Base-by-base conservation (phyloP, 345 rosid species). In the Heritiera littoralis region DNA sequence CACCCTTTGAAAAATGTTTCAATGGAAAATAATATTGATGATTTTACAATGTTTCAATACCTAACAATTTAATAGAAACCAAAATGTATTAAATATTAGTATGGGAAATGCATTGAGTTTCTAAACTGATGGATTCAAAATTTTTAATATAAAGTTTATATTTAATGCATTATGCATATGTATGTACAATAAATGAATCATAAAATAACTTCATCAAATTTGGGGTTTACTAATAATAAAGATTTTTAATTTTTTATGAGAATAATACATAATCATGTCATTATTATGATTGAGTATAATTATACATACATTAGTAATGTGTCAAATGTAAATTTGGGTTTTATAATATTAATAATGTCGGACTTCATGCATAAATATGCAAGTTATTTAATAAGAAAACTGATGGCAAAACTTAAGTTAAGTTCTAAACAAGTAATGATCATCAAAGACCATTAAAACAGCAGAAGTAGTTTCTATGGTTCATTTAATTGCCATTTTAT, bases 401-500 rank as follows among this genome's bases (percentile, higher is more conserved):
- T 35, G 38, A 35, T 35, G 38, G 38, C 38, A 35, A 1, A 35
- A 35, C 38, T 35, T 35, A 35, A 35, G 38, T 35, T 1, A 1
- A 35, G 38, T 35, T 35, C 3, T 35, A 35, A 35, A 35, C 38
- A 35, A 35, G 38, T 35, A 1, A 35, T 35, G 38, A 1, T 35
- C 38, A 35, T 35, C 38, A 35, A 35, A 35, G 38, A 35, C 38
- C 2, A 35, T 41, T 67, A 67, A 67, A 67, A 9, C 38, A 35
- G 38, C 38, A 35, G 38, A 3, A 18, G 52, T 18, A n/a, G 52
- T 35, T 64, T 7, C 0, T 23, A 23, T 23, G 28, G 28, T 23
- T 40, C 52, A 67, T 67, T 67, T 18, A 67, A 67, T 67, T 67
- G 51, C 15, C 72, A 67, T n/a, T 60, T 0, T 66, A 17, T 43